Conservation (phyloP, 129 eudicot species). For the Flaveria linearis region DNA sequence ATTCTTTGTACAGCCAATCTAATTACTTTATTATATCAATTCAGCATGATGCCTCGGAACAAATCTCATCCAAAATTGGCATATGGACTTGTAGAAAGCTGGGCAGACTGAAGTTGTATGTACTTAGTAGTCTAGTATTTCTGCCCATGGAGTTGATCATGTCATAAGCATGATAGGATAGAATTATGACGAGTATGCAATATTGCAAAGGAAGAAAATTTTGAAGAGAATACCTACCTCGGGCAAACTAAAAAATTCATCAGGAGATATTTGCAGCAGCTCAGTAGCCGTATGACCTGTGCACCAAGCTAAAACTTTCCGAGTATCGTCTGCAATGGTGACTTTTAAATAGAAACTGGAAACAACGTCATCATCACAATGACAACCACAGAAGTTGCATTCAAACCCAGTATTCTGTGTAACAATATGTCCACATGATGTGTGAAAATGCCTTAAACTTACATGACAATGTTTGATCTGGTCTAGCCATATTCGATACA, state of each 20-base stretch:
- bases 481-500: constrained; percentile 78
- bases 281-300: constrained; percentile 81
- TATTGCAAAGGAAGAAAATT: constrained; percentile 6
- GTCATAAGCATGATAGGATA: not conserved
- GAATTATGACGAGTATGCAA: not conserved
- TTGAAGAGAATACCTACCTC: constrained; percentile 50
- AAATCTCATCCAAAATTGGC: too few species aligned
- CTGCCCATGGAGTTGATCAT: not conserved
- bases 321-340: constrained; percentile 67
- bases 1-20: not conserved
- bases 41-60: too few species aligned
- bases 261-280: constrained; percentile 83
- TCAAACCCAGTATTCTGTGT: constrained; percentile 42
- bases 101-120: not conserved
- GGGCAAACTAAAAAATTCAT: constrained; percentile 69
- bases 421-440: constrained; percentile 63
- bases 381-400: constrained; percentile 66
- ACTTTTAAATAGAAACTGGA: constrained; percentile 67
- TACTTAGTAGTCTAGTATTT: not conserved
- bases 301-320: constrained; percentile 77
- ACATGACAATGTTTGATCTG: constrained; percentile 69
- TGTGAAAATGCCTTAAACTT: constrained; percentile 56
- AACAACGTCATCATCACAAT: constrained; percentile 49
- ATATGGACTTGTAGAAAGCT: too few species aligned
- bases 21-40: too few species aligned